Conservation (phyloP, 306 rosid genomes). For the Vigna mungo region DNA sequence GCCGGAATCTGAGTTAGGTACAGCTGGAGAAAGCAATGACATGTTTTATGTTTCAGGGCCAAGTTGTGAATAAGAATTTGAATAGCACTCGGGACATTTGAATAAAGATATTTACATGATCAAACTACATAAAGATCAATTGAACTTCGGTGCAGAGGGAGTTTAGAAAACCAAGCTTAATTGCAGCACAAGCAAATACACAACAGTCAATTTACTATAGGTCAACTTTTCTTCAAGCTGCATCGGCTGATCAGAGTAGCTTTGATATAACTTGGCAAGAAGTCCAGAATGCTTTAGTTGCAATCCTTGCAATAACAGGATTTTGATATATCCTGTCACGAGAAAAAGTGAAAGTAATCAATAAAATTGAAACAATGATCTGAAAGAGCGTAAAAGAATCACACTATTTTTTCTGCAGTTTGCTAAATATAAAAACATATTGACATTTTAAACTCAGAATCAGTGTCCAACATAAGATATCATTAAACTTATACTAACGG, state of each 20-base stretch:
- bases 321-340: conserved; percentile 89
- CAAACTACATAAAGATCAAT: conserved; percentile 48
- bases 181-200: conserved; percentile 44
- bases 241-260: conserved; percentile 67
- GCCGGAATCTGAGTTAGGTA: neutral
- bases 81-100: conserved; percentile 42
- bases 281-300: conserved; percentile 90
- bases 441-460: neutral
- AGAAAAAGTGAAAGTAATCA: conserved; percentile 21
- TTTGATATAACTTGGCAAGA: conserved; percentile 92
- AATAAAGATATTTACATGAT: conserved; percentile 53
- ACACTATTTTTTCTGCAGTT: neutral
- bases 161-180: conserved; percentile 36
- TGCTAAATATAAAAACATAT: neutral
- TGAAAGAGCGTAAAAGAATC: neutral
- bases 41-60: conserved; percentile 32
- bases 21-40: neutral
- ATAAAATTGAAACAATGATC: conserved; percentile 2
- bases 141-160: conserved; percentile 36
- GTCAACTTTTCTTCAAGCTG: conserved; percentile 46
- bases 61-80: conserved; percentile 33
- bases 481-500: conserved; percentile 11
- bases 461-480: conserved; percentile 22
- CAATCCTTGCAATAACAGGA: conserved; percentile 77
- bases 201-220: conserved; percentile 17